These are phyloP conservation scores for Wallacemonas sp. DNA, from an alignment of 208 protist genomes.

Conservation along the genomic window DNA sequence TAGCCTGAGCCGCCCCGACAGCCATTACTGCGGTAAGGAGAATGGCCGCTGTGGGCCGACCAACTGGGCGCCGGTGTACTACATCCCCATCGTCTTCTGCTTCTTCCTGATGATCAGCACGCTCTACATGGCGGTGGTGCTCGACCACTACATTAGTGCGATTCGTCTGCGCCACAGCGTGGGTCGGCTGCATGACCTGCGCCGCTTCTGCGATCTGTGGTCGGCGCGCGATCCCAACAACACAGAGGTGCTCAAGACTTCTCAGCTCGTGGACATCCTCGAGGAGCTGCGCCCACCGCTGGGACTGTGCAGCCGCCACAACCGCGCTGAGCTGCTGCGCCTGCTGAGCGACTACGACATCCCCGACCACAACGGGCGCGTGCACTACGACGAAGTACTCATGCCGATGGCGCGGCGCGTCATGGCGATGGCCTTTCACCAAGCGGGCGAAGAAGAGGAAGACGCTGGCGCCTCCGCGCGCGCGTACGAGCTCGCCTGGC, in stretches of 20 bases:
- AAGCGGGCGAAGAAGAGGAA: conserved; percentile 29
- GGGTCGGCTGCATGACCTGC: conserved; percentile 71
- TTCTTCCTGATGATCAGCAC: conserved; percentile 72
- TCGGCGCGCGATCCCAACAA: conserved; percentile 70
- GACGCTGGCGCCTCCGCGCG: conserved; percentile 24
- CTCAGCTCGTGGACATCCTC: conserved; percentile 64
- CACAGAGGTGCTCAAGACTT: conserved; percentile 57
- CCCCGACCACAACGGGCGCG: conserved; percentile 69
- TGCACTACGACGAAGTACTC: conserved; percentile 89
- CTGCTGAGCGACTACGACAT: conserved; percentile 89
- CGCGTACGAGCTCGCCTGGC: conserved; percentile 70
- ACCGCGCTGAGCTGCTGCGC: conserved; percentile 75
- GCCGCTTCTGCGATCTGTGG: conserved; percentile 78
- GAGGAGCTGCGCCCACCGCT: conserved; percentile 82
- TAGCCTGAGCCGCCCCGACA: conserved; percentile 46
- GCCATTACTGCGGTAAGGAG: conserved; percentile 33
- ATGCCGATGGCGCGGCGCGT: conserved; percentile 80
- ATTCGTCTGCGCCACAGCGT: conserved; percentile 68
- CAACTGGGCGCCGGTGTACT: conserved; percentile 86
- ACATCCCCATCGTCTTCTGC: conserved; percentile 76
- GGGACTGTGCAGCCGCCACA: conserved; percentile 63
- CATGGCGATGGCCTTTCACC: conserved; percentile 75
- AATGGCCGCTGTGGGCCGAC: conserved; percentile 62
- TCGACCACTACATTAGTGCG: conserved; percentile 82
- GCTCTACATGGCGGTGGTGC: conserved; percentile 82